Evolutionary conservation across 768 basidiomycete genomes (phyloP), one percentile per base, ranked within the genome.

Genomic region (Fomitopsis serialis): DNA sequence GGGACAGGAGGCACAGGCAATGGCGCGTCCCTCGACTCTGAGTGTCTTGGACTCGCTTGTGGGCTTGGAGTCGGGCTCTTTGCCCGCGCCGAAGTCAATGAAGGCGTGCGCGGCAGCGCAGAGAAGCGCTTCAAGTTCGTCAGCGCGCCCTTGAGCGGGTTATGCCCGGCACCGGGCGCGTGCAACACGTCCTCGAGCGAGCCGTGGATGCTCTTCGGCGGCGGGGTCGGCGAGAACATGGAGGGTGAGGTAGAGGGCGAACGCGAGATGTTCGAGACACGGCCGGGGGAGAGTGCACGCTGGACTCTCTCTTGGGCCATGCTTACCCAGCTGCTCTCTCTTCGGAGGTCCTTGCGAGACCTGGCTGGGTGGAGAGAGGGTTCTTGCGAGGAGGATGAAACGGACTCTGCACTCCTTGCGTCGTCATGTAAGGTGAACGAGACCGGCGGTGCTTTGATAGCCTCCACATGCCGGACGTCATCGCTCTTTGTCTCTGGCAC

Each of bases 41-140:
- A 66, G 22, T 52, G 54, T 2, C 59, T 57, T n/a, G 44, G 49
- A 25, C 54, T 58, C n/a, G 54, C 52, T 32, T 32, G 29, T 32
- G 29, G 29, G 29, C 29, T 32, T 23, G 52, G 48, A 11, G 44
- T 45, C 11, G 54, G 53, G 7, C 27, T 47, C 48, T 58, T 58
- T 42, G 54, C 57, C 6, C 52, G 48, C 13, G 53, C 34, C 7
- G 78, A 79, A 42, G 78, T 73, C n/a, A 75, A 56, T 24, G 86
- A 87, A 6, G 87, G 85, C 7, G 86, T 80, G 29, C 84, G 79
- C 5, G 88, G 85, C 48, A 89, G 71, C 3, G 87, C 74, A 9
- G 77, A 78, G 56, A 74, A 76, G 27, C 75, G 73, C 55, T 76
- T 79, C 29, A 73, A 55, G 54, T 60, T 68, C 15, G 59, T 62